phyloP scores from a whole-genome alignment of 768 basidiomycete species.

The Mycena sanguinolenta region DNA sequence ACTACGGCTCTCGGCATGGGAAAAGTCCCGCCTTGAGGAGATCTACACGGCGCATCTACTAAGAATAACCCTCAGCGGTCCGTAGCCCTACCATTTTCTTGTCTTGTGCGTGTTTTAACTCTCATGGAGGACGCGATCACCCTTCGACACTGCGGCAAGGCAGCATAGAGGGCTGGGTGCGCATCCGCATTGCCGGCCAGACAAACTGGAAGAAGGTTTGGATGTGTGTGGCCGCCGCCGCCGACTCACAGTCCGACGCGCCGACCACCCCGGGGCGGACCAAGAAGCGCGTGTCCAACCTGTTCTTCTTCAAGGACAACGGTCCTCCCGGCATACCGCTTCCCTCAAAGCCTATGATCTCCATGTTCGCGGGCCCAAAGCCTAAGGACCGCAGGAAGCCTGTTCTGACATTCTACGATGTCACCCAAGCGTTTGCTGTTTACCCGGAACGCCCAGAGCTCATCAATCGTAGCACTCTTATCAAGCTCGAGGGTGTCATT shows the following conservation, averaged over 20 bases:
- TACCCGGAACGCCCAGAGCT: conserved; percentile 96
- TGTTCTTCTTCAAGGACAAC: conserved; percentile 69
- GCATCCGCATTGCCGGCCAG: conserved; percentile 93
- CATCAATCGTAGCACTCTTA: conserved; percentile 88
- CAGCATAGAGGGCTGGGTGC: conserved; percentile 92
- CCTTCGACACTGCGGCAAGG: conserved; percentile 77
- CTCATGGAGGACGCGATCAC: conserved; percentile 59
- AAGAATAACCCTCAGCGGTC: conserved; percentile 73
- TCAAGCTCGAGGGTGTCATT: conserved; percentile 91
- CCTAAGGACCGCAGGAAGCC: conserved; percentile 82
- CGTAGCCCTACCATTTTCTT: conserved; percentile 26
- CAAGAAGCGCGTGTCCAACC: conserved; percentile 75
- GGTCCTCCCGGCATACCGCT: conserved; percentile 41
- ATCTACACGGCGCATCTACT: conserved; percentile 97
- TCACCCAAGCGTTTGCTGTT: conserved; percentile 92
- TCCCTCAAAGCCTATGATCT: conserved; percentile 57
- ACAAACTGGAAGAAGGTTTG: conserved; percentile 96
- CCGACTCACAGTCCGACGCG: conserved; percentile 45
- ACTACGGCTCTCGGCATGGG: conserved; percentile 92
- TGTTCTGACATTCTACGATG: conserved; percentile 73
- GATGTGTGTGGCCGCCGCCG: conserved; percentile 76
- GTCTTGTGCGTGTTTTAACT: neutral
- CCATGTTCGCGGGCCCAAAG: conserved; percentile 74
- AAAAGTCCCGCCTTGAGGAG: conserved; percentile 94
- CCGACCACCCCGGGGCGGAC: conserved; percentile 45